Evolutionary conservation across 768 basidiomycete genomes (phyloP), one percentile per base, ranked within the genome.

Genomic region (Strobilomyces dryophilus): DNA sequence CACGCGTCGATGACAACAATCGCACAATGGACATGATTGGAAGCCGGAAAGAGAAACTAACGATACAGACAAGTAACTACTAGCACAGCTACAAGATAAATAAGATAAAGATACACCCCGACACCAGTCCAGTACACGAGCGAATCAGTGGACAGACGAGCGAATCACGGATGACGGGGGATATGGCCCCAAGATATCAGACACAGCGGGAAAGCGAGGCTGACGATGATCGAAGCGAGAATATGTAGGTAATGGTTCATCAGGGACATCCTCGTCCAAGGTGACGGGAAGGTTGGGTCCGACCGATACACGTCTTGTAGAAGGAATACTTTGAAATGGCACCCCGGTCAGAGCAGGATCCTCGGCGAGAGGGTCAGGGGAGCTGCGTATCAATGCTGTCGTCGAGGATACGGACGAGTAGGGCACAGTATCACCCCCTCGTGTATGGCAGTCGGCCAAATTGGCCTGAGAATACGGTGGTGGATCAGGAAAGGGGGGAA

Each of bases 111-210:
- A 54, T 61, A 54, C 44, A 29, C 4, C 9, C 8, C 4, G 8
- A 41, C 21, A 12, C 27, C 18, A 11, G 15, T 37, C n/a, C 8
- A 15, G 18, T n/a, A 26, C 15, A 12, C 3, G 20, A 45, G 1
- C 3, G 21, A 24, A 45, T 64, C 42, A 56, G 2, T 12, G 49
- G 8, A 39, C 15, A 34, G n/a, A 34, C 27, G 17, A 42, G 26
- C 42, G 15, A 5, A 67, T 32, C 29, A 44, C 8, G 20, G 69
- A 49, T 37, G 57, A 17, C 3, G 61, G 55, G 1, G 69, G 67
- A 32, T 69, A 70, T 46, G 69, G 67, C 5, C 69, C 69, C 48
- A 69, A 31, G 0, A 47, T 44, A 41, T 57, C 57, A 12, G 59
- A 49, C 26, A 60, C 66, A 9, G 18, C 7, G n/a, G 60, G 60